phyloP scores from a whole-genome alignment of 2,329 filamentous ascomycete species.

The Pyrenophora seminiperda region DNA sequence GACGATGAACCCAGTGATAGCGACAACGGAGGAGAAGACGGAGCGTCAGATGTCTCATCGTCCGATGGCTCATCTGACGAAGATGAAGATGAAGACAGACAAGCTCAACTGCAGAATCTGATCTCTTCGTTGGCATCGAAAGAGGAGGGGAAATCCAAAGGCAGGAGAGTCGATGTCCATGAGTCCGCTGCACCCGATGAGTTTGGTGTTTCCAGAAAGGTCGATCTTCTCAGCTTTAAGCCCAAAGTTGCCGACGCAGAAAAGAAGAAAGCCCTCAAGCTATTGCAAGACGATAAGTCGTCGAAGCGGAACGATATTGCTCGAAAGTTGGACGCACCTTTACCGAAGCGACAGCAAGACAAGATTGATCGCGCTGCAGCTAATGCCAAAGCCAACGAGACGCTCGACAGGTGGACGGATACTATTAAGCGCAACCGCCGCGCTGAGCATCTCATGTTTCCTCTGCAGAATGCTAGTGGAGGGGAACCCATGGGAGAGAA shows the following conservation, averaged over 20 bases:
- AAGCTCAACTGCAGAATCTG: conserved; percentile 69
- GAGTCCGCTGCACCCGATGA: conserved; percentile 68
- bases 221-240: conserved; percentile 77
- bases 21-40: conserved; percentile 51
- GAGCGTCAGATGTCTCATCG: conserved; percentile 56
- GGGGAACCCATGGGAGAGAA: conserved; percentile 66
- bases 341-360: conserved; percentile 86
- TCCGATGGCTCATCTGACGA: conserved; percentile 55
- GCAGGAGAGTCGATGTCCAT: conserved; percentile 53
- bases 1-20: conserved; percentile 59
- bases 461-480: conserved; percentile 73
- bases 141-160: conserved; percentile 40
- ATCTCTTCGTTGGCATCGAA: conserved; percentile 67
- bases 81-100: conserved; percentile 56
- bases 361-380: conserved; percentile 80
- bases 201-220: conserved; percentile 66
- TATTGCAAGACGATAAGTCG: conserved; percentile 68
- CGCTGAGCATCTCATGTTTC: conserved; percentile 89
- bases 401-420: conserved; percentile 87
- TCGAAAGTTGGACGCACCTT: conserved; percentile 78
- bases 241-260: conserved; percentile 73
- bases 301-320: conserved; percentile 61
- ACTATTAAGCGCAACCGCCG: conserved; percentile 93
- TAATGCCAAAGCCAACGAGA: conserved; percentile 89
- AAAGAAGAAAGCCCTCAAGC: conserved; percentile 79